Conservation (phyloP, 257 asterid species). For the Jasminum sambac region DNA sequence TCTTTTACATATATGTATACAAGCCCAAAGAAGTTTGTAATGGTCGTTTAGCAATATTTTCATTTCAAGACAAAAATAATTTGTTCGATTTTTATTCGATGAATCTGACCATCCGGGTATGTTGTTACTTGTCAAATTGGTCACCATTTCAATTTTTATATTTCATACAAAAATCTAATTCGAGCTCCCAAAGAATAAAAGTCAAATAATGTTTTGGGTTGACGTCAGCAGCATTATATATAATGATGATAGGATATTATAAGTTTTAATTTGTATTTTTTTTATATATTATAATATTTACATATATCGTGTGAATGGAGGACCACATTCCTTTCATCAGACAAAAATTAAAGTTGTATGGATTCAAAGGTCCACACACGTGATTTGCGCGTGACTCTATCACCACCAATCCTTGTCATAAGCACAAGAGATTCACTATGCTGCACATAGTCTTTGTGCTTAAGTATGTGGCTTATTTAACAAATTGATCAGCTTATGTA, state of each 20-base stretch:
- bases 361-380: slow-evolving; percentile 47
- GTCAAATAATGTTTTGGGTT: slow-evolving; percentile 18
- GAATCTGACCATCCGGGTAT: no score
- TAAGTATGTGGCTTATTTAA: no score
- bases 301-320: slow-evolving; percentile 22
- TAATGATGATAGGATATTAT: no score
- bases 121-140: no score
- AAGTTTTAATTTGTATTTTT: background rate
- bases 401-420: slow-evolving; percentile 15
- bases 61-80: no score
- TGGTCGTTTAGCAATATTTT: no score
- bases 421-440: background rate
- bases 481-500: no score
- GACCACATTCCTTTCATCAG: slow-evolving; percentile 50
- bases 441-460: background rate
- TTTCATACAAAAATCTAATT: no score
- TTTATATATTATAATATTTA: background rate
- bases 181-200: slow-evolving; percentile 12
- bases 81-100: no score
- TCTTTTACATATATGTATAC: no score
- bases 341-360: slow-evolving; percentile 46
- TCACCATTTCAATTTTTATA: no score
- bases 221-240: slow-evolving; percentile 26
- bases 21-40: no score
- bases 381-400: slow-evolving; percentile 57